Percentiles rank a stretch among this genome's conserved stretches.
Evolutionary conservation across 345 rosid genomes (phyloP).

Genomic region (Triadica sebifera): DNA sequence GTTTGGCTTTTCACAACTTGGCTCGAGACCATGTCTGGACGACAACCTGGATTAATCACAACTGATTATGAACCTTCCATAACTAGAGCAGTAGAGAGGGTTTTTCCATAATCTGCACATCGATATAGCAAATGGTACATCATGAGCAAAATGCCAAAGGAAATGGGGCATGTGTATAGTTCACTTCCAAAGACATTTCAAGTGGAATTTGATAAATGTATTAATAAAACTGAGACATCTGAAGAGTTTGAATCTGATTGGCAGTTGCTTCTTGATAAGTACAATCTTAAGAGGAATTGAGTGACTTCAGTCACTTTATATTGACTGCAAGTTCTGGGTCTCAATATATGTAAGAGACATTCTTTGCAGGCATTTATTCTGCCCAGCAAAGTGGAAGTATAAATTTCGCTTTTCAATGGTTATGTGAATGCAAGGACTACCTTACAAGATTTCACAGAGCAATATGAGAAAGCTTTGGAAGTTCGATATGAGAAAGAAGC

Average conservation of each 20-base stretch:
- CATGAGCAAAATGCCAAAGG: slow-evolving; percentile 32
- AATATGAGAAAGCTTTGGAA: slow-evolving; percentile 34
- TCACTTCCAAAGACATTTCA: slow-evolving; percentile 30
- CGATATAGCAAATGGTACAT: slow-evolving; percentile 35
- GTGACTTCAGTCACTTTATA: no score
- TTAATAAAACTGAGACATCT: slow-evolving; percentile 20
- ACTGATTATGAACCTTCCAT: slow-evolving; percentile 33
- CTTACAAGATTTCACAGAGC: slow-evolving; percentile 30
- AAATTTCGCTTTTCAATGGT: slow-evolving; percentile 40
- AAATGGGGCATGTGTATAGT: slow-evolving; percentile 24
- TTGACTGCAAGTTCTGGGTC: no score
- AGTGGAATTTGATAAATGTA: slow-evolving; percentile 16
- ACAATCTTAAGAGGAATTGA: neutral
- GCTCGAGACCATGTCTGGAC: slow-evolving; percentile 34
- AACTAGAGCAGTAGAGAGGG: slow-evolving; percentile 26
- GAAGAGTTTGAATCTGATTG: slow-evolving; percentile 38
- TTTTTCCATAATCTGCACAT: slow-evolving; percentile 25
- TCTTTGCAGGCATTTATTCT: slow-evolving; percentile 30
- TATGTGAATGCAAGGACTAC: slow-evolving; percentile 31
- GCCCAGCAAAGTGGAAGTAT: slow-evolving; percentile 26
- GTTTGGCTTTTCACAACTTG: slow-evolving; percentile 38
- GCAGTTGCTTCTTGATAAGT: slow-evolving; percentile 36
- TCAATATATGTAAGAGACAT: no score
- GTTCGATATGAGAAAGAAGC: slow-evolving; percentile 25
- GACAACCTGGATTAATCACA: slow-evolving; percentile 27